Base-by-base conservation (phyloP, 2,329 filamentous ascomycete genomes). In the Bipolaris bicolor region DNA sequence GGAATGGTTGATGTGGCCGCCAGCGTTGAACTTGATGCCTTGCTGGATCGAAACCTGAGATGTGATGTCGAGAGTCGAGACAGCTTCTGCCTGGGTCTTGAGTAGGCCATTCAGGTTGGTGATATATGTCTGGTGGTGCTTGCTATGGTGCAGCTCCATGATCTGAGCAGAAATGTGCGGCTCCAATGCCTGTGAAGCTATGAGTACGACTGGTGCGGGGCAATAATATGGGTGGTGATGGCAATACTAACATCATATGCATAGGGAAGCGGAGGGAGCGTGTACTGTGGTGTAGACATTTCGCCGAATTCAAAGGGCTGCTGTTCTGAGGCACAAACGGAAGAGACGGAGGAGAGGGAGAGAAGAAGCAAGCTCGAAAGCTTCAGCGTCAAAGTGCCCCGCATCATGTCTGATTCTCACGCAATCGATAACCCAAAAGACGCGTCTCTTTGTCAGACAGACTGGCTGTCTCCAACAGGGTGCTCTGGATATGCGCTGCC, bases 1-100 rank as follows among this genome's bases (percentile, higher is more conserved):
- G 0, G 87, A 88, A 82, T 97, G 93, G 81, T 97, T 97, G 79
- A 96, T 89, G 81, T 97, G 92, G 6, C 93, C 93, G 41, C 93
- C 93, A 47, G 90, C 92, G 76, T 96, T 91, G 84, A 96, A 97
- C 70, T 89, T 90, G 80, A 96, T 87, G 60, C 85, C 85, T 16
- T 83, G 80, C 67, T 90, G 88, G n/a, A 91, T 83, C 16, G 84
- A 79, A 54, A 92, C 84, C 65, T 91, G 88, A 3, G 82, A 78
- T 4, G 85, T 79, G 52, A 90, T 82, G 64, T 91, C 85, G 62
- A 82, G 80, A 39, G 82, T 78, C 22, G 80, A 73, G 2, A 84
- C 78, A 15, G 88, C 86, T 4, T 81, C 76, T 49, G 82, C 78
- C 62, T 90, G 88, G 13, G 84, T 82, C 68, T 82, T 78, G 50